Evolutionary conservation across 23 red algal genomes (phyloP).

Genomic region (Chondrus crispus): DNA sequence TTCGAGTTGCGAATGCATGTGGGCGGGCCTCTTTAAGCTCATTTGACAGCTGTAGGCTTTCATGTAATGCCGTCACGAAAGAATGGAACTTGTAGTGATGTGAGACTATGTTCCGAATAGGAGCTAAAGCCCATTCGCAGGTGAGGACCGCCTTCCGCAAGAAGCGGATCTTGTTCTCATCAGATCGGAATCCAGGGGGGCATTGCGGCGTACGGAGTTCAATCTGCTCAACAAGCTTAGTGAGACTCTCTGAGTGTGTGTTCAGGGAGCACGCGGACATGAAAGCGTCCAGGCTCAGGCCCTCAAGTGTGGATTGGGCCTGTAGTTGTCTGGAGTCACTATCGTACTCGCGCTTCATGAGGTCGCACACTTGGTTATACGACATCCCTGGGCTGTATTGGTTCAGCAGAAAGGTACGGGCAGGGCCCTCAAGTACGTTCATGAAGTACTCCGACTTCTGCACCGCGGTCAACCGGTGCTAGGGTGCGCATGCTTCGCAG

Average conservation of each 20-base stretch:
- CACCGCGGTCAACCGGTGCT: too few species aligned
- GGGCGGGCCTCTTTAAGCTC: not conserved
- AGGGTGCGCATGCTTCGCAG: too few species aligned
- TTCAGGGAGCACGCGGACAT: too few species aligned
- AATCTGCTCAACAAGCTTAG: slow-evolving; percentile 3
- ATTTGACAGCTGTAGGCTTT: slow-evolving; percentile 9
- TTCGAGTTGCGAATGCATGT: too few species aligned
- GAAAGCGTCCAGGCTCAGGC: not conserved
- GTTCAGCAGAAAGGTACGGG: not conserved
- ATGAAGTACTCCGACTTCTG: slow-evolving; percentile 21
- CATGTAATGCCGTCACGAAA: not conserved
- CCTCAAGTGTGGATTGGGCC: not conserved
- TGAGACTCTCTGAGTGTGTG: not conserved
- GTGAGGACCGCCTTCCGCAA: not conserved
- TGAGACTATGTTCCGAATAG: not conserved
- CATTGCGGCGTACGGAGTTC: not conserved
- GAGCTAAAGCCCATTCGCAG: not conserved
- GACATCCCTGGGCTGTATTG: not conserved
- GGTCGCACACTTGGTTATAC: not conserved
- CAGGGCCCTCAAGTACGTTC: not conserved
- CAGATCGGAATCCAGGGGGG: not conserved
- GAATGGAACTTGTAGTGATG: not conserved
- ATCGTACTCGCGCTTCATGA: slow-evolving; percentile 11
- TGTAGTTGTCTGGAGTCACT: not conserved
- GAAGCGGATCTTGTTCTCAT: slow-evolving; percentile 5